These are phyloP conservation scores for Elymus sibiricus DNA, from an alignment of 176 grass and related monocot species.

Conservation along the genomic window DNA sequence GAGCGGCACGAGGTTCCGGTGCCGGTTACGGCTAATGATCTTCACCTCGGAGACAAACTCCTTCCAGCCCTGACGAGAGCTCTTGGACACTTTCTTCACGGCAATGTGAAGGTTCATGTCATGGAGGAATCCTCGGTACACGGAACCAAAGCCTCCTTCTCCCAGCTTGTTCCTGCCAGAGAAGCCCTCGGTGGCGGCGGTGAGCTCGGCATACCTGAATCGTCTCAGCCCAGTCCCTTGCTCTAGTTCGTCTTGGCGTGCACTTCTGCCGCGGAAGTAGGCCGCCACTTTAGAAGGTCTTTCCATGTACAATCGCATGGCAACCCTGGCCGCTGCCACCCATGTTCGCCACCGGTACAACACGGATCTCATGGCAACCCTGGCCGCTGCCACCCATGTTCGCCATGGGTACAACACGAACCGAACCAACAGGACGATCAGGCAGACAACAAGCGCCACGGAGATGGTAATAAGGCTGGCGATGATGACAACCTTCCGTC, in stretches of 20 bases:
- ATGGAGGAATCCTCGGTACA: not conserved
- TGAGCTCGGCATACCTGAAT: not conserved
- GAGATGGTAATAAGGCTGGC: not conserved
- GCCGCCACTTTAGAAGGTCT: not conserved
- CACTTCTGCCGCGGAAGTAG: not conserved
- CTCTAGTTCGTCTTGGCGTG: constrained; percentile 6
- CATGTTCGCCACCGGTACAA: not conserved
- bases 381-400: not conserved
- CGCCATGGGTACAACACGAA: not conserved
- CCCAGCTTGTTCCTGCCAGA: not conserved
- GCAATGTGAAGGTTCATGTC: not conserved
- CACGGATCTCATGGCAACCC: not conserved
- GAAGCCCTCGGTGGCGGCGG: not conserved
- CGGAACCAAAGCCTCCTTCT: not conserved
- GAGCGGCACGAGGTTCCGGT: constrained; percentile 54
- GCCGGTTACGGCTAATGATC: constrained; percentile 45
- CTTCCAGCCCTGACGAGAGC: constrained; percentile 39
- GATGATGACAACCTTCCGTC: not conserved
- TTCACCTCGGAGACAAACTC: constrained; percentile 51
- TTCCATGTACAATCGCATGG: not conserved
- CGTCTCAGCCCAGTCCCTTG: not conserved
- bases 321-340: not conserved
- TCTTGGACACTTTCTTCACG: constrained; percentile 8
- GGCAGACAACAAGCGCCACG: not conserved
- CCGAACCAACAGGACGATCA: not conserved